phyloP scores from a whole-genome alignment of 2,329 filamentous ascomycete genomes.

The Cladosporium sp. region DNA sequence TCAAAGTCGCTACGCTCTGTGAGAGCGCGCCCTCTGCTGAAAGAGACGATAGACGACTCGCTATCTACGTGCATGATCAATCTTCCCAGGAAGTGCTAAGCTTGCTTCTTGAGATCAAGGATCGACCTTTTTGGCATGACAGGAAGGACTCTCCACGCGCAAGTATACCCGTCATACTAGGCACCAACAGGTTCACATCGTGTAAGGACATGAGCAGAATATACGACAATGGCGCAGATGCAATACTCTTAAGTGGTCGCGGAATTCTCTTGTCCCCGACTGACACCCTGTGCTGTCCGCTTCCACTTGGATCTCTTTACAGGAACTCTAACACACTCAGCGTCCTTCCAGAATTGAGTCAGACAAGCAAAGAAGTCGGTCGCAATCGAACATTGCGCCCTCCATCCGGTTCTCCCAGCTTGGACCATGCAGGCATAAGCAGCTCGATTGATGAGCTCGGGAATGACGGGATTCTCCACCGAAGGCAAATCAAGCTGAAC shows the following conservation, averaged over 20 bases:
- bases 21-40: slow-evolving; percentile 15
- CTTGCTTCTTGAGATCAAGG: slow-evolving; percentile 24
- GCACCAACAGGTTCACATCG: slow-evolving; percentile 15
- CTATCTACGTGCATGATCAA: slow-evolving; percentile 27
- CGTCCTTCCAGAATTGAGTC: neutral
- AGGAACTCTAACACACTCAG: slow-evolving; percentile 21
- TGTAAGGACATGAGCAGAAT: slow-evolving; percentile 25
- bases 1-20: slow-evolving; percentile 19
- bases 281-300: slow-evolving; percentile 18
- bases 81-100: slow-evolving; percentile 19
- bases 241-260: slow-evolving; percentile 21
- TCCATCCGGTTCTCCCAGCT: slow-evolving; percentile 10
- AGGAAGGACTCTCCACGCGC: slow-evolving; percentile 13
- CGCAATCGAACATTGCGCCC: slow-evolving; percentile 24
- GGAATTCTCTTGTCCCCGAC: slow-evolving; percentile 24
- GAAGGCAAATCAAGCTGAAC: slow-evolving; percentile 24
- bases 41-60: slow-evolving; percentile 19
- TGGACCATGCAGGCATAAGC: slow-evolving; percentile 19
- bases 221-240: slow-evolving; percentile 15
- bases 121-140: slow-evolving; percentile 25
- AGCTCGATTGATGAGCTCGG: slow-evolving; percentile 25
- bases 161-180: slow-evolving; percentile 23
- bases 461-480: slow-evolving; percentile 24
- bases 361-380: slow-evolving; percentile 21
- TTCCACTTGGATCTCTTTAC: slow-evolving; percentile 22